Base-by-base conservation (phyloP, 2,329 filamentous ascomycete genomes). In the Alternaria triticimaculans region DNA sequence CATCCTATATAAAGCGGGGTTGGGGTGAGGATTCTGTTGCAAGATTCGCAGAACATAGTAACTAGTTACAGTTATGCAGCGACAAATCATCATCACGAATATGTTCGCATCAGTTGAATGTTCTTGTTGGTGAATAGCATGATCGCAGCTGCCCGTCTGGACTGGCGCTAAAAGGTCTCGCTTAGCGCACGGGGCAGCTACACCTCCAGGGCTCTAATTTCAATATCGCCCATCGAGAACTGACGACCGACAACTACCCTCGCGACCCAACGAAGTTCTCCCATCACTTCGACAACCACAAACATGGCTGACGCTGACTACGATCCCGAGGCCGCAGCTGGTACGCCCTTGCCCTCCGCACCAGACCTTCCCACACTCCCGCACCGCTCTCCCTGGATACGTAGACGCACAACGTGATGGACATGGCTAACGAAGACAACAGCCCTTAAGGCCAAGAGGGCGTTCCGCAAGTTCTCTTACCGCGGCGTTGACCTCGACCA, bases 381-480 rank as follows among this genome's bases (percentile, higher is more conserved):
- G 62, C 65, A 62, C 30, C 49, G 20, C 49, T 53, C 37, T 37
- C 49, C 28, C n/a, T 41, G 28, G 43, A 59, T 41, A 37, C 7
- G 23, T 33, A 67, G 46, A 59, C 48, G 56, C 37, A 58, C 45
- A 55, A 53, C 20, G 55, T 63, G 62, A 63, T 61, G 65, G 71
- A 58, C 45, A 62, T 58, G 69, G 68, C 75, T 79, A 72, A 78
- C 74, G 58, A 66, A 30, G 62, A 57, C 57, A 20, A 71, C 82
- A 90, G 96, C 97, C 92, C 88, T 99, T 86, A 99, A 98, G 94
- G 97, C 93, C 90, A 97, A 92, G 89, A 97, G 96, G 95, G 88
- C 94, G 80, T 97, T 98, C 92, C 92, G 94, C 88, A 99, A 98
- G 92, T 99, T 98, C 85, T 96, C 94, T 78, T 99, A 97, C 93